Evolutionary conservation across 2,329 filamentous ascomycete genomes (phyloP).

Genomic region (Aphanoascus verrucosus): DNA sequence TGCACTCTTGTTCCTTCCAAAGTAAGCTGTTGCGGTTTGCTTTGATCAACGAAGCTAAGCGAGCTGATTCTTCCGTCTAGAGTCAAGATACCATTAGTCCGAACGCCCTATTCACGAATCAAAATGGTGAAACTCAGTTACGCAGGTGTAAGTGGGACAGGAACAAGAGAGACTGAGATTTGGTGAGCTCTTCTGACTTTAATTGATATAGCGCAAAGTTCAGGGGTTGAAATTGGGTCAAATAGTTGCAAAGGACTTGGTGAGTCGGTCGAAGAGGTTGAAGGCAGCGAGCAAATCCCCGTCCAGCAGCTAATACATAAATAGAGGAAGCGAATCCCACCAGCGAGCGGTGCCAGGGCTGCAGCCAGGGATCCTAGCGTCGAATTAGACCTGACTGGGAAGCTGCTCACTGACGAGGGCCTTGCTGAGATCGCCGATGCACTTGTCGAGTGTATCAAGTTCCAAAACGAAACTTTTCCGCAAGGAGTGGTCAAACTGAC

Average conservation of each 20-base stretch:
- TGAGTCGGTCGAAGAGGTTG: slow-evolving; percentile 16
- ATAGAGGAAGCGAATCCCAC: slow-evolving; percentile 29
- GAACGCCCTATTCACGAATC: not conserved
- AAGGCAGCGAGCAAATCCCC: not conserved
- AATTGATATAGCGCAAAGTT: slow-evolving; percentile 32
- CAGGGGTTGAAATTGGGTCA: slow-evolving; percentile 38
- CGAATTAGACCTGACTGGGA: slow-evolving; percentile 39
- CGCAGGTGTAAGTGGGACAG: slow-evolving; percentile 26
- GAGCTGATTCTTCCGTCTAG: not conserved
- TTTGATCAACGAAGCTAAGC: not conserved
- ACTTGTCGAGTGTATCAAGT: slow-evolving; percentile 31
- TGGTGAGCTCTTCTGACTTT: not conserved
- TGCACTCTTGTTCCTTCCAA: not conserved
- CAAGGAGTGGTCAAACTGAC: slow-evolving; percentile 31
- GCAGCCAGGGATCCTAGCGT: slow-evolving; percentile 28
- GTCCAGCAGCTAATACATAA: slow-evolving; percentile 3
- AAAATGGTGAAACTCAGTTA: slow-evolving; percentile 34
- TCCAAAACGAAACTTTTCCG: slow-evolving; percentile 23
- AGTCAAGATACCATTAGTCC: not conserved
- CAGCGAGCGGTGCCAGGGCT: slow-evolving; percentile 21
- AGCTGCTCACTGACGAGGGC: slow-evolving; percentile 39
- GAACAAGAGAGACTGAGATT: not conserved
- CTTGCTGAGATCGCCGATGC: slow-evolving; percentile 35
- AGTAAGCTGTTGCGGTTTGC: not conserved
- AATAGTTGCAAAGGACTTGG: slow-evolving; percentile 37